Base-by-base conservation (phyloP, 2,329 filamentous ascomycete genomes). In the Tolypocladium tundrense region DNA sequence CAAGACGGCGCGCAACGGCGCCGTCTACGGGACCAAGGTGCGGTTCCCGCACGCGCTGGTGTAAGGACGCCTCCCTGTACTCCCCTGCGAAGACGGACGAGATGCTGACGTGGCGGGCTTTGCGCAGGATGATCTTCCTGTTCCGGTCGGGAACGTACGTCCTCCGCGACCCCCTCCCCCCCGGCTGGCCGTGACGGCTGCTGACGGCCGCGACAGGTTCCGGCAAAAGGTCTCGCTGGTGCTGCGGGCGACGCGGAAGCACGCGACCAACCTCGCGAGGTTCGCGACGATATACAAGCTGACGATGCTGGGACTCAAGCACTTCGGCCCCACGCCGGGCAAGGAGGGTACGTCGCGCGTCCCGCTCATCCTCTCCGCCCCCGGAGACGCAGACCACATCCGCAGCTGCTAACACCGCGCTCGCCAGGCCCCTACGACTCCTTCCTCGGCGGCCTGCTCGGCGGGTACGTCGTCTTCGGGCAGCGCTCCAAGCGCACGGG, bases 21-120 rank as follows among this genome's bases (percentile, higher is more conserved):
- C 92, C 64, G 91, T 99, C 62, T 99, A 99, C 76, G 94, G 94
- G 60, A 86, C 90, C 67, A 97, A 97, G 83, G 91, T 99, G 73
- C 92, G 94, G 63, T 97, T 99, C 77, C 94, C 94, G 63, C 94
- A 99, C 77, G 94, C 94, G 60, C 82, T 99, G 65, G 94, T 99
- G 78, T 81, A 74, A 62, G 77, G 62, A 77, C 27, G 8, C 3
- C 31, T 39, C 14, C 14, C 51, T 16, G 21, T 16, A 11, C 16
- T 41, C 35, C 48, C 54, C 19, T 3, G 24, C 13, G 16, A 2
- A 6, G 41, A 14, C 11, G 4, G 19, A 14, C 43, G 7, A 13
- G 35, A 19, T 19, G 43, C 53, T 55, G 39, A 58, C 37, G 5
- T 35, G 14, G 52, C 27, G 33, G 13, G 27, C 11, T 9, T 31